These are phyloP conservation scores for Nemania abortiva DNA, from an alignment of 2,329 filamentous ascomycete genomes.

Conservation along the genomic window DNA sequence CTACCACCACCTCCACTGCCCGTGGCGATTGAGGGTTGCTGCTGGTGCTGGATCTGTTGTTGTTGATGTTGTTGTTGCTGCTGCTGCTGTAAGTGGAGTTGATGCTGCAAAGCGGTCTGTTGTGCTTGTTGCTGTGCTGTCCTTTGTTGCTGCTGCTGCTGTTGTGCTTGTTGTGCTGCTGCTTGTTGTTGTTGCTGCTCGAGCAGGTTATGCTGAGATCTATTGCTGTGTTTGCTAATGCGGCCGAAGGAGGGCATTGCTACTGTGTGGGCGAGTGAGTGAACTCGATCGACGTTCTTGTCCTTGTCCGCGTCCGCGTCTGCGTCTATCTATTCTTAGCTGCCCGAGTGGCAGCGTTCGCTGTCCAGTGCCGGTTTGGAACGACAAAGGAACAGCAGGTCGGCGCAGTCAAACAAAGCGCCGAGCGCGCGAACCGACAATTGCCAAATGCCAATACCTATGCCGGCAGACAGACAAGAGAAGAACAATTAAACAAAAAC, in stretches of 20 bases:
- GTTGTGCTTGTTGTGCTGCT: constrained; percentile 53
- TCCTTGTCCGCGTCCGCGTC: not conserved
- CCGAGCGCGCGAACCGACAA: constrained; percentile 30
- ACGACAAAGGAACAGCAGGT: constrained; percentile 31
- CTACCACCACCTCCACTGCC: constrained; percentile 43
- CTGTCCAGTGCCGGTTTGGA: constrained; percentile 23
- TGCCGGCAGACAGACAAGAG: not conserved
- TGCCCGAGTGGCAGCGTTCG: constrained; percentile 26
- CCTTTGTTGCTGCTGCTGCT: constrained; percentile 50
- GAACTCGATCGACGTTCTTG: constrained; percentile 11
- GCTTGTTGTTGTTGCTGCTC: constrained; percentile 56
- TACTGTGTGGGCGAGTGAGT: constrained; percentile 36
- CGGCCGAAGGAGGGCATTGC: constrained; percentile 67
- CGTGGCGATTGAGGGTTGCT: constrained; percentile 44
- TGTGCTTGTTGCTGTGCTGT: constrained; percentile 49
- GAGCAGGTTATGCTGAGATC: constrained; percentile 65
- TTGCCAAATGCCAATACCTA: constrained; percentile 16
- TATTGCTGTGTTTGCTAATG: constrained; percentile 62
- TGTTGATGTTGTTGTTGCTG: constrained; percentile 24
- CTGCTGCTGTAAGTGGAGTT: constrained; percentile 44
- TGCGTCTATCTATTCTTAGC: constrained; percentile 38
- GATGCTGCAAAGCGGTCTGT: constrained; percentile 52
- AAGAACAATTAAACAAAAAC: constrained; percentile 7
- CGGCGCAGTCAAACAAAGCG: constrained; percentile 36
- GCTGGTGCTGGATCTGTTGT: constrained; percentile 42